Evolutionary conservation across 495 filamentous ascomycete genomes (phyloP).

Genomic region (Daldinia caldariorum): DNA sequence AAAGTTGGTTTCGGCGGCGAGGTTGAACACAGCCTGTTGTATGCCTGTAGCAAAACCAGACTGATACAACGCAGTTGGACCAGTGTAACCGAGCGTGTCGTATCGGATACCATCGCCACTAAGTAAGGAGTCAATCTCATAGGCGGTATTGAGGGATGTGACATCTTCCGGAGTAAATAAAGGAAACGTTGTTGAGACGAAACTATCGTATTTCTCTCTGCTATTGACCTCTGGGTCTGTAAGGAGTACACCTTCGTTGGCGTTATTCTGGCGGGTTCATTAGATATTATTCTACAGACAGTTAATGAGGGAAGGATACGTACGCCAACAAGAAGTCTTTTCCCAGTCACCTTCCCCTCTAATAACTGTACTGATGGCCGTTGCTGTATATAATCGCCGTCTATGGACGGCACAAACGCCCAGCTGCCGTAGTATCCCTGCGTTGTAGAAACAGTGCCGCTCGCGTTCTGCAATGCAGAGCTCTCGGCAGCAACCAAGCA

Average conservation of each 20-base stretch:
- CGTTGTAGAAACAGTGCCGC: slow-evolving; percentile 48
- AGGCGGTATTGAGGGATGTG: slow-evolving; percentile 18
- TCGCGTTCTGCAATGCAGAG: slow-evolving; percentile 64
- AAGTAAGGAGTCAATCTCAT: slow-evolving; percentile 31
- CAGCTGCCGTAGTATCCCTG: slow-evolving; percentile 58
- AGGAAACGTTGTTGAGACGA: slow-evolving; percentile 35
- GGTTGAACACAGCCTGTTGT: slow-evolving; percentile 55
- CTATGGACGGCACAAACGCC: slow-evolving; percentile 71
- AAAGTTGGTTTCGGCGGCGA: slow-evolving; percentile 70
- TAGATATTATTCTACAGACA: slow-evolving; percentile 3
- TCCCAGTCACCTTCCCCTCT: slow-evolving; percentile 51
- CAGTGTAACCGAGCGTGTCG: slow-evolving; percentile 36
- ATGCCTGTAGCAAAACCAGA: slow-evolving; percentile 41
- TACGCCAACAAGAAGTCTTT: slow-evolving; percentile 42
- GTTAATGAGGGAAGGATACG: background rate
- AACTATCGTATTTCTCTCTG: slow-evolving; percentile 27
- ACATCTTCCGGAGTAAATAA: slow-evolving; percentile 41
- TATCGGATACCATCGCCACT: slow-evolving; percentile 19
- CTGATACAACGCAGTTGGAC: slow-evolving; percentile 40
- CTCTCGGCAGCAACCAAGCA: slow-evolving; percentile 55
- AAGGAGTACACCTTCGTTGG: slow-evolving; percentile 46
- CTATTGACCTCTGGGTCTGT: slow-evolving; percentile 37
- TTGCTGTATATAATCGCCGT: slow-evolving; percentile 65
- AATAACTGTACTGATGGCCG: slow-evolving; percentile 64
- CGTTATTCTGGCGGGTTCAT: slow-evolving; percentile 39